Evolutionary conservation across 2,329 filamentous ascomycete species (phyloP).

Genomic region (Nigrospora osmanthi): DNA sequence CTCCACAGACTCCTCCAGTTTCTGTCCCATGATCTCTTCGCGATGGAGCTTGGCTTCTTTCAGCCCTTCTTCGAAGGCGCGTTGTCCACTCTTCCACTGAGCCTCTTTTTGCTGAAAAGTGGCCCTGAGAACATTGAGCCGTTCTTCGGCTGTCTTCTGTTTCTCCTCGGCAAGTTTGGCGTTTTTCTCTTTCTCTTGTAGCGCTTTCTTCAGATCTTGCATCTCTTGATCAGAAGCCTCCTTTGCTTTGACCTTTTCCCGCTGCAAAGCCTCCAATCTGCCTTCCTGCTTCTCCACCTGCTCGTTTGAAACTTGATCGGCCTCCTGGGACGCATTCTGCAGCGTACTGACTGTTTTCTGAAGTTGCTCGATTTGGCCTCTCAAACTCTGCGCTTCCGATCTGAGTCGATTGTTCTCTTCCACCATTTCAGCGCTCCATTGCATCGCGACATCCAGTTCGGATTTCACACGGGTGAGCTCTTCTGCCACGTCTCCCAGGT

Average conservation of each 20-base stretch:
- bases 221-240: too few species aligned
- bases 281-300: neutral
- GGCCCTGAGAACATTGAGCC: too few species aligned
- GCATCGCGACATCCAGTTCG: neutral
- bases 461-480: neutral
- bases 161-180: too few species aligned
- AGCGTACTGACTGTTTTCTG: neutral
- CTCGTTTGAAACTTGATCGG: neutral
- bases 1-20: neutral
- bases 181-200: too few species aligned
- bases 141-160: too few species aligned
- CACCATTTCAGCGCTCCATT: neutral
- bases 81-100: too few species aligned
- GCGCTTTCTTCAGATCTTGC: too few species aligned
- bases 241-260: too few species aligned
- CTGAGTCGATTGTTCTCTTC: neutral
- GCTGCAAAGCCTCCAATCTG: neutral
- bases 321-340: neutral
- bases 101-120: too few species aligned
- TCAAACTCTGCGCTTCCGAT: neutral
- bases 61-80: too few species aligned
- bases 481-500: neutral
- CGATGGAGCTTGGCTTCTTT: neutral
- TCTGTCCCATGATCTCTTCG: neutral
- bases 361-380: neutral